Conservation (phyloP, 2,329 filamentous ascomycete species). For the Ceratocystis cacaofunesta region DNA sequence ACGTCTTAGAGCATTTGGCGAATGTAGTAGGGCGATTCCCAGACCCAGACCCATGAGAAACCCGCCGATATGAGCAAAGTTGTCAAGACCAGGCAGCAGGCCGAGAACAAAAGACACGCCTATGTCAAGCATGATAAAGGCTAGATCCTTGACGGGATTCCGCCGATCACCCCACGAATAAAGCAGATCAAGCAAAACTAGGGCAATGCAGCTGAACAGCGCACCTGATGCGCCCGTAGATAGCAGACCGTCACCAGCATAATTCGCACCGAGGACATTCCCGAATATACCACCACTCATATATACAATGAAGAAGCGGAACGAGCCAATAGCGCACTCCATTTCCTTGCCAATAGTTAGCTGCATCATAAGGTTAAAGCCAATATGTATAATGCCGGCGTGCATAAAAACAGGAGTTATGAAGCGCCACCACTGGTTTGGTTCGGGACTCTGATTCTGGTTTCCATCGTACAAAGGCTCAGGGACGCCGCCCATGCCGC, state of each 20-base stretch:
- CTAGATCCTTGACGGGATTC: slow-evolving; percentile 66
- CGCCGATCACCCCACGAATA: slow-evolving; percentile 79
- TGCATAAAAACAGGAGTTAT: slow-evolving; percentile 93
- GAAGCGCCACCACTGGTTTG: slow-evolving; percentile 95
- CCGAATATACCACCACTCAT: slow-evolving; percentile 86
- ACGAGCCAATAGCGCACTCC: slow-evolving; percentile 74
- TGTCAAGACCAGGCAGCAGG: slow-evolving; percentile 82
- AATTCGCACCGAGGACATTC: slow-evolving; percentile 89
- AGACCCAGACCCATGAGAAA: slow-evolving; percentile 84
- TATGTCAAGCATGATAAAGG: slow-evolving; percentile 75
- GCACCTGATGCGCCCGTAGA: slow-evolving; percentile 82
- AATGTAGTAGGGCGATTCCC: slow-evolving; percentile 76
- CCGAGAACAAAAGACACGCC: slow-evolving; percentile 84
- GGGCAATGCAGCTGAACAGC: slow-evolving; percentile 80
- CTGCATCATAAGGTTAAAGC: slow-evolving; percentile 87
- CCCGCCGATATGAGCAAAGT: slow-evolving; percentile 93
- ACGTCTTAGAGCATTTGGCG: slow-evolving; percentile 63
- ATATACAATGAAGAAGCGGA: slow-evolving; percentile 83
- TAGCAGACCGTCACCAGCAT: slow-evolving; percentile 63
- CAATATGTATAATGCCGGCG: slow-evolving; percentile 84
- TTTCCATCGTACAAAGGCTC: slow-evolving; percentile 46
- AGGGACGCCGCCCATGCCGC: slow-evolving; percentile 65
- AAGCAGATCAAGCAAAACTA: slow-evolving; percentile 74
- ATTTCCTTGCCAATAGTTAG: slow-evolving; percentile 83
- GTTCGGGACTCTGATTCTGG: slow-evolving; percentile 40